These are phyloP conservation scores for Agrocybe praecox DNA, from an alignment of 768 basidiomycete genomes.

Conservation along the genomic window DNA sequence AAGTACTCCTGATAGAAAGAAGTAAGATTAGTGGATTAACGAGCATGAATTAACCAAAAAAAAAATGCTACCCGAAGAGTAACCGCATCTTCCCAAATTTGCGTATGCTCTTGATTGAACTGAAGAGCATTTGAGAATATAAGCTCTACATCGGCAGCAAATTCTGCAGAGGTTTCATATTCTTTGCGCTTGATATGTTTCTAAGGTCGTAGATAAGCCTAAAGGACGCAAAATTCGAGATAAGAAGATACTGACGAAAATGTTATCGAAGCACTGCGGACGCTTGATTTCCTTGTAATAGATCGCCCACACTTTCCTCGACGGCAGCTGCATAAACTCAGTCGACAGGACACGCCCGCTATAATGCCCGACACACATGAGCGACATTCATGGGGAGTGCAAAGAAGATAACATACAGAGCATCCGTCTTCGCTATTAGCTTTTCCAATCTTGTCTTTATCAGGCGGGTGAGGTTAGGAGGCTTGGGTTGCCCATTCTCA, in stretches of 20 bases:
- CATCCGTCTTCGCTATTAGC: constrained; percentile 71
- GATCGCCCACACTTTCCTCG: constrained; percentile 73
- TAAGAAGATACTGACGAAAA: constrained; percentile 58
- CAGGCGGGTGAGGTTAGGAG: constrained; percentile 64
- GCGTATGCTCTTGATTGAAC: constrained; percentile 87
- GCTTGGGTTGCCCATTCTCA: constrained; percentile 53
- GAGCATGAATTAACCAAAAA: not conserved
- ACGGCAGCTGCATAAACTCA: constrained; percentile 86
- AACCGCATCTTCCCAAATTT: constrained; percentile 80
- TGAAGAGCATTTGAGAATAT: constrained; percentile 88
- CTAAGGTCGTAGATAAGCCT: constrained; percentile 38
- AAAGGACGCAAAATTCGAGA: not conserved
- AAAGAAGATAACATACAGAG: constrained; percentile 49
- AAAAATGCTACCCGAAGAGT: constrained; percentile 56
- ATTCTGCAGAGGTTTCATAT: constrained; percentile 67
- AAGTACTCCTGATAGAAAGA: constrained; percentile 62
- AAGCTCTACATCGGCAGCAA: constrained; percentile 85
- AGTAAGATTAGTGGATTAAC: not conserved
- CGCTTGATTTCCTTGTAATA: constrained; percentile 83
- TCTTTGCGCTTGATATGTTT: constrained; percentile 81
- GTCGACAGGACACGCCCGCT: constrained; percentile 71
- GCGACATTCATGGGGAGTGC: not conserved
- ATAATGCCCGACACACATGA: not conserved
- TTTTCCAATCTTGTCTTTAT: constrained; percentile 74
- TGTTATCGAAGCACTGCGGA: constrained; percentile 77